Evolutionary conservation across 208 protist species (phyloP), one percentile per base, ranked within the genome.

Genomic region (Crithidia brevicula): DNA sequence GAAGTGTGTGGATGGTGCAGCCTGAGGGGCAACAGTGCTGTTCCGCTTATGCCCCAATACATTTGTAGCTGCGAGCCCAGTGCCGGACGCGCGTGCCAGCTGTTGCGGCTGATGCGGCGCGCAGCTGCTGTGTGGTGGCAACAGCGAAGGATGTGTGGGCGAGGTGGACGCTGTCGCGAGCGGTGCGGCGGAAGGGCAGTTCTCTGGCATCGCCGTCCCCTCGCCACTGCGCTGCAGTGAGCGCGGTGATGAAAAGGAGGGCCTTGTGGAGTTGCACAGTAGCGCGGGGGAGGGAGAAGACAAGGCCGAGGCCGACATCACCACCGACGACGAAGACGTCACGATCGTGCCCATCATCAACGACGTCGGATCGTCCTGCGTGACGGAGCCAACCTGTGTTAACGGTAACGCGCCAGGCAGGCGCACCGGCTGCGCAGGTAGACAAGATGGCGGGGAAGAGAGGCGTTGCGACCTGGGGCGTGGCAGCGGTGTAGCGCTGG

Each of bases 401-500:
- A 13, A 13, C 36, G 36, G 15, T 13, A 16, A 13, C 36, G 36
- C 15, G 10, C 36, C 36, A 13, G 8, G 36, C 40, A 42, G 56
- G 30, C 56, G 47, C 5, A 42, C 33, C 23, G 40, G 56, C 40
- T 50, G 42, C 25, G 56, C 50, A 1, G 56, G 56, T 11, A 62
- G 25, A n/a, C 38, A 49, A n/a, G 46, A 64, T 3, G 58, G 43
- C 27, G 58, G 40, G 40, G 33, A 42, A 31, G 53, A 60, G 10
- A 36, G 46, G 4, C 9, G 36, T 7, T 20, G 36, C 0, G 4
- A 36, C 20, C 28, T 33, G 5, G 22, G 30, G 25, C 3, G 27
- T 23, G 56, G 40, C 23, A 50, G 16, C 7, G 16, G 58, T 1
- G 25, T 36, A 28, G 31, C 40, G 33, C n/a, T 42, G 7, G 58